Base-by-base conservation (phyloP, 257 asterid genomes). In the Penstemon barbatus region DNA sequence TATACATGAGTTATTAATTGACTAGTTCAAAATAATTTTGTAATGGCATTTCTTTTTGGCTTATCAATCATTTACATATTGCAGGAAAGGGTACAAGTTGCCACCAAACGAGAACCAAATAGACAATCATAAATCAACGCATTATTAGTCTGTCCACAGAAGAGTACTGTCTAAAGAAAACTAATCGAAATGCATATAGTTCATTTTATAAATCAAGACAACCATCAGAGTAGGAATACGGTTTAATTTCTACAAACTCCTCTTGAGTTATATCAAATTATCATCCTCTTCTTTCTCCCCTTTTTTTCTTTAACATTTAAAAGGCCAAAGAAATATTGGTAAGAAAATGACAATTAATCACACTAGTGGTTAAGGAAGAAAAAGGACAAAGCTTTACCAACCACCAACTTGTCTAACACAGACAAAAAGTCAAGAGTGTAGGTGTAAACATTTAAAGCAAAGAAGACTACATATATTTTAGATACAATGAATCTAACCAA, bases 401-500 rank as follows among this genome's bases (percentile, higher is more conserved):
- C 76, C 56, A 74, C 70, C 80, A 54, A 62, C 8, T 54, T 63
- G 40, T 41, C 15, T 25, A 36, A 56, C 60, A 55, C 4, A 40
- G 66, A 59, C 54, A 66, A 60, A 39, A 57, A 48, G 74, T 71
- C 71, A 57, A 61, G 9, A 38, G 13, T 62, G 56, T 66, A 68
- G 76, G 71, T 59, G 11, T 25, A 53, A 69, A 57, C 56, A 53
- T 60, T 12, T 54, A 51, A 61, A 43, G 50, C 57, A 50, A 57
- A 45, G 11, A 50, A 15, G 37, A 25, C 18, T 5, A 40, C 7
- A 40, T 33, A 43, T 41, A 59, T 12, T 37, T 25, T 57, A 49
- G 58, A 51, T n/a, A 42, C 19, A 43, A 76, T 49, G 44, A 38
- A 57, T 66, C 62, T 44, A 74, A 73, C 76, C 71, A 69, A 49